Evolutionary conservation across 1,139 yeast species (phyloP).

Genomic region (Candida pseudoviswanathii): DNA sequence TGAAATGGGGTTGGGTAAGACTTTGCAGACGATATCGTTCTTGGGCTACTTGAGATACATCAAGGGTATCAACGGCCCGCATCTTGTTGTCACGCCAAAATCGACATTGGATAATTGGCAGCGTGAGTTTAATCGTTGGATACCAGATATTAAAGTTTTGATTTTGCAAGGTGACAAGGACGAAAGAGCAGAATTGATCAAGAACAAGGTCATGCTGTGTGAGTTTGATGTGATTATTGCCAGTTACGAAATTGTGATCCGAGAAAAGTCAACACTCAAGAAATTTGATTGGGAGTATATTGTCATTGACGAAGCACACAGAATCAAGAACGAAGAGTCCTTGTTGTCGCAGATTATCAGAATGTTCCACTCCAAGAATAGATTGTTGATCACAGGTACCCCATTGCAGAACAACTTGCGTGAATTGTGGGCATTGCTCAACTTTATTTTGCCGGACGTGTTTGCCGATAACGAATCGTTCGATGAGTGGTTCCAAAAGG

Average conservation of each 20-base stretch:
- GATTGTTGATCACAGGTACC: constrained; percentile 77
- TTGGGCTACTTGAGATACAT: constrained; percentile 69
- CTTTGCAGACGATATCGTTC: constrained; percentile 88
- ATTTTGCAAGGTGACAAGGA: constrained; percentile 77
- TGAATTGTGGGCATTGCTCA: constrained; percentile 79
- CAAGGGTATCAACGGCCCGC: constrained; percentile 67
- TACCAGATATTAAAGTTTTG: constrained; percentile 71
- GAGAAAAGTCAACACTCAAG: constrained; percentile 64
- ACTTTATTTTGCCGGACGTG: constrained; percentile 75
- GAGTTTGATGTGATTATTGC: constrained; percentile 74
- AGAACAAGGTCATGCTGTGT: constrained; percentile 53
- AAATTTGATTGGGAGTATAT: constrained; percentile 76
- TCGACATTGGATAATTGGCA: constrained; percentile 82
- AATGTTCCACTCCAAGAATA: constrained; percentile 67
- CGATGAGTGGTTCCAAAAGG: constrained; percentile 66
- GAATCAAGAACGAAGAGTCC: constrained; percentile 79
- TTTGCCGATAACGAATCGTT: constrained; percentile 74
- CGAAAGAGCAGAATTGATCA: constrained; percentile 55
- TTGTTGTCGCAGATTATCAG: constrained; percentile 74
- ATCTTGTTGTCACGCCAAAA: constrained; percentile 73
- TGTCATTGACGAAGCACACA: constrained; percentile 79
- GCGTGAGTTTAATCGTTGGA: constrained; percentile 76
- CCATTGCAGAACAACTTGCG: constrained; percentile 79
- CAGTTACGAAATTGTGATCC: constrained; percentile 76
- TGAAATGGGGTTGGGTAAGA: constrained; percentile 98